A percentile compares a stretch with the other conserved stretches of the same genome.
phyloP scores from a whole-genome alignment of 768 basidiomycete species.

The Lenzites betulinus region DNA sequence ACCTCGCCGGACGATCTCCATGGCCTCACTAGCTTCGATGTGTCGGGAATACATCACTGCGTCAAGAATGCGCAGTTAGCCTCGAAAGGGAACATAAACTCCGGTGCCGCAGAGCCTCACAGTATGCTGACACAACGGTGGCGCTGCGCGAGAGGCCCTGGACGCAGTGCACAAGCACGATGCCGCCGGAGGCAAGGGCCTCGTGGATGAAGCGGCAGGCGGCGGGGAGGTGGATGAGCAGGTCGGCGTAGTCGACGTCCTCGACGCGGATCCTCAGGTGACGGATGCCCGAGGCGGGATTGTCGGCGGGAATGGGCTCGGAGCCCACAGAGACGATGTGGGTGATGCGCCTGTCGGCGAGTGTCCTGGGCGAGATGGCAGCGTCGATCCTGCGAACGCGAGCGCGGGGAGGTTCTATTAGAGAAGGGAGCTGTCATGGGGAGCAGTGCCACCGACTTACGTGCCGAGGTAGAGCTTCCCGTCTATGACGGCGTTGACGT shows the following conservation, averaged over 20 bases:
- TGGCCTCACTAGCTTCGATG: slow-evolving; percentile 56
- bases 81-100: background rate
- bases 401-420: slow-evolving; percentile 1
- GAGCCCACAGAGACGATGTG: slow-evolving; percentile 79
- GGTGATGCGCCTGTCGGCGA: slow-evolving; percentile 74
- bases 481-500: slow-evolving; percentile 27
- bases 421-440: slow-evolving; percentile 13
- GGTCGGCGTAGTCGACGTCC: slow-evolving; percentile 52
- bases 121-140: slow-evolving; percentile 75
- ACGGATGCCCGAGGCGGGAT: slow-evolving; percentile 64
- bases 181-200: slow-evolving; percentile 53
- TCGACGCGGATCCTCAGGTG: slow-evolving; percentile 70
- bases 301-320: slow-evolving; percentile 71
- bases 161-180: slow-evolving; percentile 70
- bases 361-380: slow-evolving; percentile 67
- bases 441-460: slow-evolving; percentile 21
- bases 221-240: slow-evolving; percentile 64
- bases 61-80: background rate
- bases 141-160: slow-evolving; percentile 75
- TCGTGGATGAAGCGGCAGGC: slow-evolving; percentile 64
- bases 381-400: slow-evolving; percentile 56
- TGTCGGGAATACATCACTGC: slow-evolving; percentile 70
- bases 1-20: slow-evolving; percentile 65
- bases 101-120: slow-evolving; percentile 43
- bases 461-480: slow-evolving; percentile 26